A percentile compares a stretch with the other conserved stretches of the same genome.
These are phyloP conservation scores for Ajuga reptans DNA, from an alignment of 305 asterid genomes.

Conservation along the genomic window DNA sequence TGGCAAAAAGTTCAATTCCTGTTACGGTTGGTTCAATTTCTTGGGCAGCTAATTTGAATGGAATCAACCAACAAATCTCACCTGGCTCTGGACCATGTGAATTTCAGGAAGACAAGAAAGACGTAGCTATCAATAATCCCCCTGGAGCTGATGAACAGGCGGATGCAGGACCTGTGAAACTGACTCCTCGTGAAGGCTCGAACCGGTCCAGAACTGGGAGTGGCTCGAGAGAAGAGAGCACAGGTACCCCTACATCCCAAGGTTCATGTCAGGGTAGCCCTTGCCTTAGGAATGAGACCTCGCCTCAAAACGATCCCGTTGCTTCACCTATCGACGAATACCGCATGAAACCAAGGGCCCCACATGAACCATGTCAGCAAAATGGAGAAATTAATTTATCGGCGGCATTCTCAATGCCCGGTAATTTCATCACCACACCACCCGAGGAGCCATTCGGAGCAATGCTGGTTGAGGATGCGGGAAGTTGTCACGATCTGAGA, in stretches of 20 bases:
- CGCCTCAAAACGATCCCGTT: slow-evolving; percentile 39
- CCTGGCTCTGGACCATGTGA: slow-evolving; percentile 38
- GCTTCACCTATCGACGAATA: slow-evolving; percentile 44
- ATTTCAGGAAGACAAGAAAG: slow-evolving; percentile 42
- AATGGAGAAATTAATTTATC: slow-evolving; percentile 36
- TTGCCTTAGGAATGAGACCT: slow-evolving; percentile 34
- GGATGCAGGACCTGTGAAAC: slow-evolving; percentile 30
- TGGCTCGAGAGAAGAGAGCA: slow-evolving; percentile 72
- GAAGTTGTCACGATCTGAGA: slow-evolving; percentile 69
- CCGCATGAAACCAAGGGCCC: slow-evolving; percentile 19
- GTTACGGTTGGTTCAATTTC: slow-evolving; percentile 55
- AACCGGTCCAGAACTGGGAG: slow-evolving; percentile 48
- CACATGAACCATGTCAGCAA: slow-evolving; percentile 33
- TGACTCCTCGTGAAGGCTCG: slow-evolving; percentile 32
- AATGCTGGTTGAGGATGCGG: slow-evolving; percentile 65
- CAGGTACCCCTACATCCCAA: slow-evolving; percentile 72
- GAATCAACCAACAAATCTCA: slow-evolving; percentile 35
- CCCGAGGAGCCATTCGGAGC: slow-evolving; percentile 42
- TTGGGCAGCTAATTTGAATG: slow-evolving; percentile 49
- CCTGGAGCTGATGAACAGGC: slow-evolving; percentile 35
- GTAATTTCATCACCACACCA: slow-evolving; percentile 26
- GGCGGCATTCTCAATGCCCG: slow-evolving; percentile 38
- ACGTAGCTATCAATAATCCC: slow-evolving; percentile 18
- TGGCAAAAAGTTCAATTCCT: slow-evolving; percentile 53
- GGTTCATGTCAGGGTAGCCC: slow-evolving; percentile 78